These are phyloP conservation scores for Aspergillus biplanus DNA, from an alignment of 495 filamentous ascomycete species.

Conservation along the genomic window DNA sequence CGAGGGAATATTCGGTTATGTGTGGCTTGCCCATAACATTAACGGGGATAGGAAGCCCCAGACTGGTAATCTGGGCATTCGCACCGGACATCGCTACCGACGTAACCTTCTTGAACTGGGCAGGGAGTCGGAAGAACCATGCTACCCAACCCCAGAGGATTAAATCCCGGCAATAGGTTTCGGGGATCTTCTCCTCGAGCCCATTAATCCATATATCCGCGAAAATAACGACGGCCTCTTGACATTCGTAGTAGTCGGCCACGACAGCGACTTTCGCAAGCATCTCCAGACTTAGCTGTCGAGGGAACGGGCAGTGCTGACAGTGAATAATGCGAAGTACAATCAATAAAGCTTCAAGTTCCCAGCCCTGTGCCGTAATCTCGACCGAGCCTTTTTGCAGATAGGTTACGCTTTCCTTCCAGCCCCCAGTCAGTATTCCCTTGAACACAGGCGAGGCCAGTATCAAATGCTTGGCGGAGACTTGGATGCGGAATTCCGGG, in stretches of 20 bases:
- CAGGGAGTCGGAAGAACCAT: conserved; percentile 34
- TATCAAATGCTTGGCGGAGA: conserved; percentile 57
- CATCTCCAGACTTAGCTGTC: conserved; percentile 44
- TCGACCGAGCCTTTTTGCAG: conserved; percentile 48
- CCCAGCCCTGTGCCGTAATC: conserved; percentile 40
- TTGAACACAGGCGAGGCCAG: conserved; percentile 55
- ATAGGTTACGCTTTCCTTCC: conserved; percentile 38
- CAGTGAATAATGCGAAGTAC: conserved; percentile 57
- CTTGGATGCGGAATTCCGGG: conserved; percentile 33
- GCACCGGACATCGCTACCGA: conserved; percentile 29
- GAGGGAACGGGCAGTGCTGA: conserved; percentile 44
- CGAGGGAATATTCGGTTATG: not conserved
- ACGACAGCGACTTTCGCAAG: conserved; percentile 57
- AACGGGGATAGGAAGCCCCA: conserved; percentile 35
- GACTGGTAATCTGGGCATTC: conserved; percentile 23
- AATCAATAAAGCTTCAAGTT: conserved; percentile 51
- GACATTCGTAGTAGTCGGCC: conserved; percentile 56
- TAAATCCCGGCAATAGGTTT: conserved; percentile 30
- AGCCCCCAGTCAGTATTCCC: conserved; percentile 33
- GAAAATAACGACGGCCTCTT: conserved; percentile 44
- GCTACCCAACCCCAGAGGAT: conserved; percentile 45
- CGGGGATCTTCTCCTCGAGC: conserved; percentile 26
- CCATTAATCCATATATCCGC: conserved; percentile 47
- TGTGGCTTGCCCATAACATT: conserved; percentile 29
- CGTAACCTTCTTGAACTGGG: conserved; percentile 27